Evolutionary conservation across 352 stramenopile genomes (phyloP), one percentile per base, ranked within the genome.

Genomic region (Globisporangium megalacanthum): DNA sequence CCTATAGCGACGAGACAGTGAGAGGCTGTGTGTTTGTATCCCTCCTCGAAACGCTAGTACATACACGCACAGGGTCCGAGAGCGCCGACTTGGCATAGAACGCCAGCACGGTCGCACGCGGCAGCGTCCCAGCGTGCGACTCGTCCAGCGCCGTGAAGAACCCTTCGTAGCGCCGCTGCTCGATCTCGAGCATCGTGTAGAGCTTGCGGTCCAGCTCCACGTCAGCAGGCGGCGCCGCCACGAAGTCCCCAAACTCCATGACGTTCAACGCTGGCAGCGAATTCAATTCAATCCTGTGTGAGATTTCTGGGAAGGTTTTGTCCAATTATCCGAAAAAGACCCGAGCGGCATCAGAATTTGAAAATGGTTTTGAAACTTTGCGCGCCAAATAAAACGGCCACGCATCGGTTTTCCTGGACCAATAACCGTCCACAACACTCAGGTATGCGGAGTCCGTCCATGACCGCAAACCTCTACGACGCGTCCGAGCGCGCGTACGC

Each of bases 81-180:
- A 86, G 69, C 55, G 66, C 65, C 36, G 77, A 87, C 63, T 85
- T 84, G 65, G 60, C 52, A 63, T 78, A 89, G 55, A 89, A 89
- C 36, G 53, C 61, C n/a, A 82, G 48, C 11, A 66, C 79, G 4
- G 59, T 61, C 36, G 66, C 65, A 1, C 67, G 66, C 41, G 62
- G 35, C n/a, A 68, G 48, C n/a, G 52, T 44, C 10, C 60, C 50
- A 8, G 52, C 53, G 35, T 59, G 54, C 6, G 41, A 46, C 57
- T 65, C 49, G 37, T 76, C 65, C 13, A 89, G 69, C 47, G 79
- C 73, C 36, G 62, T 52, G 60, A 86, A 89, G 69, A 89, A 89
- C 25, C 61, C 65, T 45, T 68, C 59, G 61, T 89, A 89, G 41
- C 79, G 77, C 60, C 44, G 58, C n/a, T 52, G 54, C 60, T 89